These are phyloP conservation scores for Fusarium globosum DNA, from an alignment of 2,329 filamentous ascomycete genomes.

Conservation along the genomic window DNA sequence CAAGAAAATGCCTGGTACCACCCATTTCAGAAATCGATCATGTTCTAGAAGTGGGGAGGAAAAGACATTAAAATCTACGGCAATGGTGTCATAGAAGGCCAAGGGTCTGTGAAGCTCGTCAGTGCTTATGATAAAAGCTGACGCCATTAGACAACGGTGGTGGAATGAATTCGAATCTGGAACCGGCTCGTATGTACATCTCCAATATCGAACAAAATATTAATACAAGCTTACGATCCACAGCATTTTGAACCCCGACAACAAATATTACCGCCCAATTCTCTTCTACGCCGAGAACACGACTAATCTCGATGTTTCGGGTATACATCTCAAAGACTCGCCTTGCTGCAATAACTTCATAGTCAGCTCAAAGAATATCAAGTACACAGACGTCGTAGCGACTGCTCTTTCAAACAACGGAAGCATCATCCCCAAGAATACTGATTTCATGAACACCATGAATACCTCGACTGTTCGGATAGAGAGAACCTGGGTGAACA, in stretches of 20 bases:
- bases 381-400: constrained; percentile 64
- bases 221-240: not conserved
- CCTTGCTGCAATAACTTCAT: constrained; percentile 74
- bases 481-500: constrained; percentile 62
- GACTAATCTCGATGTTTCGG: constrained; percentile 66
- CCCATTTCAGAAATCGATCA: constrained; percentile 63
- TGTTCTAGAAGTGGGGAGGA: constrained; percentile 73
- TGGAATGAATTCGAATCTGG: constrained; percentile 37
- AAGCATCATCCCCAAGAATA: constrained; percentile 65
- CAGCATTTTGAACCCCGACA: constrained; percentile 61
- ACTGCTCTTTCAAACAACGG: constrained; percentile 62
- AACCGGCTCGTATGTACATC: constrained; percentile 21
- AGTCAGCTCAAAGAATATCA: constrained; percentile 65
- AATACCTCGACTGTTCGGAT: constrained; percentile 66
- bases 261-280: constrained; percentile 68
- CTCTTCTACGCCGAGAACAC: constrained; percentile 71
- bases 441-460: constrained; percentile 70
- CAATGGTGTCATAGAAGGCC: constrained; percentile 65
- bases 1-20: constrained; percentile 55
- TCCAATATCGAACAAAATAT: accelerated
- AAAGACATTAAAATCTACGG: constrained; percentile 70
- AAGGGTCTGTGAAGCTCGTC: constrained; percentile 53
- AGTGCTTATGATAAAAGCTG: not conserved
- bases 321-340: constrained; percentile 69
- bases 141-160: constrained; percentile 27